Conservation (phyloP, 2,329 filamentous ascomycete species). For the Ambrosiella cleistominuta region DNA sequence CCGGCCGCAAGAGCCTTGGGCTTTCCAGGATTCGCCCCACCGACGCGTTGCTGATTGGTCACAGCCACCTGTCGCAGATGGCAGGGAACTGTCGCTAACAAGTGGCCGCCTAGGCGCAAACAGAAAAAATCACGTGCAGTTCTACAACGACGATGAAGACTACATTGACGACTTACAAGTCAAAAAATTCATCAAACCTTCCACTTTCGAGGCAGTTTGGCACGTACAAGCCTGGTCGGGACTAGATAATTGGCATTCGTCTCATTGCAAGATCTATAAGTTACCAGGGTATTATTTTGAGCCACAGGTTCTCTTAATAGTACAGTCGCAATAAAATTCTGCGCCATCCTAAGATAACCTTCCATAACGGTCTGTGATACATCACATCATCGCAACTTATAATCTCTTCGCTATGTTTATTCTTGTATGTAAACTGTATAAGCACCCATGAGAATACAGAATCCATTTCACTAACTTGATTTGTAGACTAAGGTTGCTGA, state of each 20-base stretch:
- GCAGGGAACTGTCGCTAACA: neutral
- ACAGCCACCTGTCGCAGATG: neutral
- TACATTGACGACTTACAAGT: neutral
- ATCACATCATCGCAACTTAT: too few relatives aligned
- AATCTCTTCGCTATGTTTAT: constrained; percentile 26
- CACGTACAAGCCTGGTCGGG: too few relatives aligned
- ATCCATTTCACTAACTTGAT: constrained; percentile 6
- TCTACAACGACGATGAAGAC: neutral
- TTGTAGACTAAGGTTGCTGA: constrained; percentile 78
- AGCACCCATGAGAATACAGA: neutral
- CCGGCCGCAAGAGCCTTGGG: neutral
- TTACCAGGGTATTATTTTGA: neutral
- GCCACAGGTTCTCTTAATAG: neutral
- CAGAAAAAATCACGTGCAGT: neutral
- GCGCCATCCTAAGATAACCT: neutral
- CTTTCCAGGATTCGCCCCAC: neutral
- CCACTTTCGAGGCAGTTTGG: neutral
- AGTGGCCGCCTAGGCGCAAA: neutral
- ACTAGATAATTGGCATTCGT: too few relatives aligned
- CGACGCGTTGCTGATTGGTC: constrained; percentile 3
- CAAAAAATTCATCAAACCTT: neutral
- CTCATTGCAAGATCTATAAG: neutral
- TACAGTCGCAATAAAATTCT: constrained; percentile 5
- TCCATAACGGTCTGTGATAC: too few relatives aligned
- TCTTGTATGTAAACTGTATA: constrained; percentile 22